Conservation (phyloP, 371 early-diverging fungal species). For the Rhizomucor miehei region DNA sequence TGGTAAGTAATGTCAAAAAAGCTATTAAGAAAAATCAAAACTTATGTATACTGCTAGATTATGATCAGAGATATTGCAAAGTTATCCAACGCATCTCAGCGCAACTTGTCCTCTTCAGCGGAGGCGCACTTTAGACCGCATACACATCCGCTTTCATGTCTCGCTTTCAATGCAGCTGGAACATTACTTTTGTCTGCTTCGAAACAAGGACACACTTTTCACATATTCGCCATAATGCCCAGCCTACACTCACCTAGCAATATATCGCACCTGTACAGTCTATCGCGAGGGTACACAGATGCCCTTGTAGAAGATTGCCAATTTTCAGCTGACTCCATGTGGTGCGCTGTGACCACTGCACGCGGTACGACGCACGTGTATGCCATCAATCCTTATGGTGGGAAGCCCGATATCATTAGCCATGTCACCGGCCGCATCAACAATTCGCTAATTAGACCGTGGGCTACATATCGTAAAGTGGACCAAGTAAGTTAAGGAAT, state of each 20-base stretch:
- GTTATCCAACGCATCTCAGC: slow-evolving; percentile 22
- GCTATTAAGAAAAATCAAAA: not conserved
- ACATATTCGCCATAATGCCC: slow-evolving; percentile 55
- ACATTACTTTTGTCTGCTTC: slow-evolving; percentile 73
- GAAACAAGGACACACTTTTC: slow-evolving; percentile 74
- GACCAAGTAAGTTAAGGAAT: not conserved
- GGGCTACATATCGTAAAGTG: not conserved
- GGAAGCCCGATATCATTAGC: slow-evolving; percentile 60
- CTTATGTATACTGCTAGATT: slow-evolving; percentile 29
- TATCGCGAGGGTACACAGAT: slow-evolving; percentile 77
- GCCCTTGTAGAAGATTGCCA: slow-evolving; percentile 73
- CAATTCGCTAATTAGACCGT: slow-evolving; percentile 26
- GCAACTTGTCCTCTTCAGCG: slow-evolving; percentile 41
- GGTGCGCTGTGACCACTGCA: slow-evolving; percentile 77
- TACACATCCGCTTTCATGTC: slow-evolving; percentile 62
- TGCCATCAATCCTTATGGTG: slow-evolving; percentile 71
- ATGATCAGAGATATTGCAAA: slow-evolving; percentile 50
- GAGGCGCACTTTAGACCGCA: slow-evolving; percentile 78
- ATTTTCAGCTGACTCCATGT: slow-evolving; percentile 71
- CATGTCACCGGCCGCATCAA: slow-evolving; percentile 50
- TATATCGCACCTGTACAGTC: slow-evolving; percentile 62
- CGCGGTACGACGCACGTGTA: slow-evolving; percentile 80
- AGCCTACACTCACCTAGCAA: slow-evolving; percentile 23
- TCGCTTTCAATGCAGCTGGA: slow-evolving; percentile 66
- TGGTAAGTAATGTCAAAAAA: slow-evolving; percentile 24